Evolutionary conservation across 805 yeast species (phyloP), one percentile per base, ranked within the genome.

Genomic region (Cyberlindnera xishuangbannaensis): DNA sequence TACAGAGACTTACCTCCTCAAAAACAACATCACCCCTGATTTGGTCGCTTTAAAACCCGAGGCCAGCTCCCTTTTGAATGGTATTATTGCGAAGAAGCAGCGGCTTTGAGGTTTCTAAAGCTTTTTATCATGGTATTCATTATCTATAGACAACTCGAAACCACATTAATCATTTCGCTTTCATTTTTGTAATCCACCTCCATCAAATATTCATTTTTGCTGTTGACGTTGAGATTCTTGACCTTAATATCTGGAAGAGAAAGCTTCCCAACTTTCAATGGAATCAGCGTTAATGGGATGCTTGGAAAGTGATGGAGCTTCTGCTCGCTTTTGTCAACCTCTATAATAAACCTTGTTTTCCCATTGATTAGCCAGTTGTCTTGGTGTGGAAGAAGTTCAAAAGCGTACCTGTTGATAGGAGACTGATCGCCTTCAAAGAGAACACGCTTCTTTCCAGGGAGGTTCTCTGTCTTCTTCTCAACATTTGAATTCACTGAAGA

Each of bases 341-440:
- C 51, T 40, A 86, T 71, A 9, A 62, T 52, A 28, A 75, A 73
- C 36, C 64, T 66, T 39, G 75, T 76, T 40, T 71, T 65, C 0
- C 97, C 97, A 6, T 85, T 76, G 5, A 87, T 61, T 3, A 86
- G 52, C 97, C 97, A 90, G 33, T 67, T 71, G 16, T 86, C 95
- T 18, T 65, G 65, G 18, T 67, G 71, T 18, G 70, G 67, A 13
- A 59, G 55, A 1, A 83, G 48, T 13, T 69, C 71, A 24, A 76
- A 59, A 31, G 64, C 64, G 46, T 71, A 74, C 19, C 45, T 48
- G 19, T 58, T 45, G n/a, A 36, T 6, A 9, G 44, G 24, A 6
- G 44, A 32, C 3, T 34, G 33, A 12, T 46, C 49, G 25, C 40
- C 48, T 13, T 42, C 37, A 26, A 52, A 52, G 8, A 39, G 25